Conservation (phyloP, 106 monocot species). For the Dendrobium huoshanense region DNA sequence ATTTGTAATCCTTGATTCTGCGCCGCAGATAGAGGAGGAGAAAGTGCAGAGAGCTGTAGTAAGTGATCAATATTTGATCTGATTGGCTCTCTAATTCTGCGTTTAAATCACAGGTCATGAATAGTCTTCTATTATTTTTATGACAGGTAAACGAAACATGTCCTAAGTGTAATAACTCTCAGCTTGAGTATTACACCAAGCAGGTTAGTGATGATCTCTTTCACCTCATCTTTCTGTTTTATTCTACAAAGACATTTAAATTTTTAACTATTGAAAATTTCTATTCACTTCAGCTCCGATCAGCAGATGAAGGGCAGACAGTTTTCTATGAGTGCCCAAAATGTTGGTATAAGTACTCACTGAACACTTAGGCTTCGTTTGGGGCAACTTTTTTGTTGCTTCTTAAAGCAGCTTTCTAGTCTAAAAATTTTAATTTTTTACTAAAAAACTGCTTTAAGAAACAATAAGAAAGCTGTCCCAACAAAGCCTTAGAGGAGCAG, state of each 20-base stretch:
- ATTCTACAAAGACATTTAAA: neutral
- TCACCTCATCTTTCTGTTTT: neutral
- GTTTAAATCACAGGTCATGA: neutral
- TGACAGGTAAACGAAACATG: conserved; percentile 55
- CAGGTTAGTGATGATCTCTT: conserved; percentile 35
- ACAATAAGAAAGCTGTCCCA: too few relatives aligned
- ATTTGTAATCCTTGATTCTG: conserved; percentile 40
- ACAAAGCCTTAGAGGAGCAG: too few relatives aligned
- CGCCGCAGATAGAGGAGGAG: conserved; percentile 26
- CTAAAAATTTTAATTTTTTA: too few relatives aligned
- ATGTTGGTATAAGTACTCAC: conserved; percentile 49
- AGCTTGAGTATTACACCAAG: conserved; percentile 70
- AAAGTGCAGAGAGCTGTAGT: conserved; percentile 48
- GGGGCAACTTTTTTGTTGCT: too few relatives aligned
- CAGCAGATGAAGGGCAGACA: conserved; percentile 83
- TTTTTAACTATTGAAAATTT: neutral
- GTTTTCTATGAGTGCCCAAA: conserved; percentile 66
- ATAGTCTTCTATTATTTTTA: neutral
- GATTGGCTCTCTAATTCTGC: neutral
- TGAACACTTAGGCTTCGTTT: conserved; percentile 26
- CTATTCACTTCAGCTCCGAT: conserved; percentile 48
- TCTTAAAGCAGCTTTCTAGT: too few relatives aligned
- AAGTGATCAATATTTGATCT: conserved; percentile 21
- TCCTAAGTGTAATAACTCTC: conserved; percentile 45
- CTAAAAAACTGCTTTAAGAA: too few relatives aligned